These are phyloP conservation scores for Stentor roeselii DNA, from an alignment of 73 alveolate species.

Conservation along the genomic window DNA sequence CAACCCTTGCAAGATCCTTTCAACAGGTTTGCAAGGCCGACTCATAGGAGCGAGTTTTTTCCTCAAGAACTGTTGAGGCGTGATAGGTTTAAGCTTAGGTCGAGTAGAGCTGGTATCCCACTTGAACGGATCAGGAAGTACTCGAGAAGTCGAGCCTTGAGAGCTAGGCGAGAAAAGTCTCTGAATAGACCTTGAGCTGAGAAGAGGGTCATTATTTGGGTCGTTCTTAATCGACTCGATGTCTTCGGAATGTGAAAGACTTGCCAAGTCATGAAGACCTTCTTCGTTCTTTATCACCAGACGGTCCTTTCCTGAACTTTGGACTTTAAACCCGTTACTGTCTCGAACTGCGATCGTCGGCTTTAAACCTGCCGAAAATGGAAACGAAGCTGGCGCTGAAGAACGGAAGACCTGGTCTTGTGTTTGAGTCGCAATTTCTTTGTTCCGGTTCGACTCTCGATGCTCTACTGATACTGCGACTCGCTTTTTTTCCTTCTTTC, in stretches of 20 bases:
- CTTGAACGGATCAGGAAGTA: background rate
- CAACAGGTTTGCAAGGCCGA: background rate
- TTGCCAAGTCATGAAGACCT: background rate
- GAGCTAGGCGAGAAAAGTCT: background rate
- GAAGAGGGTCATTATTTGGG: background rate
- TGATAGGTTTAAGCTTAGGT: background rate
- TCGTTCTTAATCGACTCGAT: background rate
- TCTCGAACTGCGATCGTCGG: background rate
- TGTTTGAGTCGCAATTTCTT: background rate
- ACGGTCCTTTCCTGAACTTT: background rate
- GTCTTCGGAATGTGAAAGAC: background rate
- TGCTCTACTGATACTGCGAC: background rate
- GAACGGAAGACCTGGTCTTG: background rate
- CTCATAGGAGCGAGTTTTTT: background rate
- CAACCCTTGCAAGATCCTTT: background rate
- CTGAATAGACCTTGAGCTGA: background rate
- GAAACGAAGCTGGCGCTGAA: background rate
- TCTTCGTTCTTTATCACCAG: background rate
- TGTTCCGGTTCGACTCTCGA: background rate
- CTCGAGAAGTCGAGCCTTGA: background rate
- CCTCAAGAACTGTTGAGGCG: background rate
- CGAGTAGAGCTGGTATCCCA: background rate
- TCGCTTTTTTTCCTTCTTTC: background rate
- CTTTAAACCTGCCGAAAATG: background rate
- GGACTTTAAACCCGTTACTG: background rate